These are phyloP conservation scores for Penicillium sp. DNA, from an alignment of 2,329 filamentous ascomycete genomes.

Conservation along the genomic window DNA sequence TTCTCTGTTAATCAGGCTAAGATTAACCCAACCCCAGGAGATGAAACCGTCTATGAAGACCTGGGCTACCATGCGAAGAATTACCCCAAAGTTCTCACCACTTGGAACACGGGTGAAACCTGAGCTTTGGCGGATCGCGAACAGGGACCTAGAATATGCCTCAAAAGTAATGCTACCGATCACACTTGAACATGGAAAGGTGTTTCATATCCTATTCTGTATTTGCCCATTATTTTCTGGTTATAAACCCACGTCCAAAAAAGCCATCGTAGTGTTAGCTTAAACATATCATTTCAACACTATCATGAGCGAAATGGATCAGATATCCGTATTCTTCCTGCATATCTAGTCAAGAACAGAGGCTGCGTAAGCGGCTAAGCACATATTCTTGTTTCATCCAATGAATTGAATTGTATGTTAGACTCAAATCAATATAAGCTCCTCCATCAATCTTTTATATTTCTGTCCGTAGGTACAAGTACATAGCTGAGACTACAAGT, in stretches of 20 bases:
- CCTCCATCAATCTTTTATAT: background rate
- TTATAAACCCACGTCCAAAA: too few relatives aligned
- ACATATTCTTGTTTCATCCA: background rate
- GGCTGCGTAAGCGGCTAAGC: background rate
- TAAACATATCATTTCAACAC: too few relatives aligned
- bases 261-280: slow-evolving; percentile 3
- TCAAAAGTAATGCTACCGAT: background rate
- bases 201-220: background rate
- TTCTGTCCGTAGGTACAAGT: background rate
- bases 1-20: background rate
- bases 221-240: background rate
- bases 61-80: slow-evolving; percentile 58
- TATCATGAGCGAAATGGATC: background rate
- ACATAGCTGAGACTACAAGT: background rate
- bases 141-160: background rate
- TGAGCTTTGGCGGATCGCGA: background rate
- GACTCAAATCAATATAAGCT: too few relatives aligned
- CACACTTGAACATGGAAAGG: too few relatives aligned
- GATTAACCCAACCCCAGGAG: slow-evolving; percentile 39
- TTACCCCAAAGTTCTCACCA: slow-evolving; percentile 62
- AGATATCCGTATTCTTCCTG: background rate
- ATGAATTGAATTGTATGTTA: background rate
- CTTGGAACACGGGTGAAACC: slow-evolving; percentile 46
- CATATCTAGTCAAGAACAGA: background rate
- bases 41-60: slow-evolving; percentile 61